Conservation (phyloP, 1,139 yeast species). For the Yamadazyma diddensiae region DNA sequence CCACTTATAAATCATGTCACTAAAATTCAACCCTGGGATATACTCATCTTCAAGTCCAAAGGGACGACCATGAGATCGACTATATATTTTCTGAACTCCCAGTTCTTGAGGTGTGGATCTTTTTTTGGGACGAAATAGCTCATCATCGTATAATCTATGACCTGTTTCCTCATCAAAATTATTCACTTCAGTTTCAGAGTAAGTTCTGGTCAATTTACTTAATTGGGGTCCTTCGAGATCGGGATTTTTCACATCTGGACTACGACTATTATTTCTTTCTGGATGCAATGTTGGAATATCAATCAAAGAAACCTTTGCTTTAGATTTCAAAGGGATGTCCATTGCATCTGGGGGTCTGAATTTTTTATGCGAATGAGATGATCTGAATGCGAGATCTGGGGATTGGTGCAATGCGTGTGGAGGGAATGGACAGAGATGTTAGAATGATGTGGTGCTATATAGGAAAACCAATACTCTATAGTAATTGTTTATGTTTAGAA, state of each 20-base stretch:
- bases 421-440: too few relatives aligned
- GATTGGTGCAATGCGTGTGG: too few relatives aligned
- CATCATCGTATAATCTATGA: conserved; percentile 48
- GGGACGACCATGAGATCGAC: conserved; percentile 19
- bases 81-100: conserved; percentile 22
- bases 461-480: too few relatives aligned
- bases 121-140: conserved; percentile 38
- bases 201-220: conserved; percentile 39
- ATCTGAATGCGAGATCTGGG: too few relatives aligned
- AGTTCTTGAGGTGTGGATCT: conserved; percentile 6
- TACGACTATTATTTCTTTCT: background rate
- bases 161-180: conserved; percentile 53
- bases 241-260: conserved; percentile 1
- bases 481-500: too few relatives aligned
- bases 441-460: too few relatives aligned
- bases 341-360: conserved; percentile 21
- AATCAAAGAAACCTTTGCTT: conserved; percentile 41
- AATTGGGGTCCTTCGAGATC: conserved; percentile 7
- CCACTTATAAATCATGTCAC: conserved; percentile 42
- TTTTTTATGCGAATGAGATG: background rate
- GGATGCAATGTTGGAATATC: conserved; percentile 23
- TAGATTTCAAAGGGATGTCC: conserved; percentile 45
- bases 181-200: conserved; percentile 54
- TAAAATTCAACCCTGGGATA: conserved; percentile 62
- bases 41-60: conserved; percentile 69